Evolutionary conservation across 371 early-diverging fungal genomes (phyloP).

Genomic region (Rhizopus microsporus): DNA sequence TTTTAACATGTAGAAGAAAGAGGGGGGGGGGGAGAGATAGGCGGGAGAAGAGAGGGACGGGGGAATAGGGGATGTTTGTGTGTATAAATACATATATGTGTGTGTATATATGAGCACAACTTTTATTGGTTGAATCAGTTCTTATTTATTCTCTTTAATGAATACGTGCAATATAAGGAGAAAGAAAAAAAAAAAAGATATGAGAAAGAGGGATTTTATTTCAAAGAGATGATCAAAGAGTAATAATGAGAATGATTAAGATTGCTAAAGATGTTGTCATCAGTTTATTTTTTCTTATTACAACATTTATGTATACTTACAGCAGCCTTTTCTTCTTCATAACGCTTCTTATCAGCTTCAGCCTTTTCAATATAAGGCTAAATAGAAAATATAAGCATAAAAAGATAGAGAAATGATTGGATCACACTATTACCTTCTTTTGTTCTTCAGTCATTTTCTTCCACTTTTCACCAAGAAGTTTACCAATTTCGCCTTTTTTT

Average conservation of each 20-base stretch:
- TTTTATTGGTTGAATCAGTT: no score
- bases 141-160: no score
- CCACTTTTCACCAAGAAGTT: constrained; percentile 83
- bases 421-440: constrained; percentile 50
- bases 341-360: constrained; percentile 72
- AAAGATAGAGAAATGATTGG: neutral
- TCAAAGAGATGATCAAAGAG: no score
- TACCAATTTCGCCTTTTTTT: constrained; percentile 65
- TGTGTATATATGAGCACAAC: no score
- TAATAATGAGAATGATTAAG: neutral
- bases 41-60: no score
- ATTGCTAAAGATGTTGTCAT: neutral
- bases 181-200: no score
- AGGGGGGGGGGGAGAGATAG: no score
- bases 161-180: no score
- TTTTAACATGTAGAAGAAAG: no score
- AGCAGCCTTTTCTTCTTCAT: constrained; percentile 68
- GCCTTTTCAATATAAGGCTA: constrained; percentile 59
- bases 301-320: neutral
- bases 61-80: no score
- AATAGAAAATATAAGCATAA: neutral
- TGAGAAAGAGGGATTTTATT: no score
- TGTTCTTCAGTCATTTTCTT: constrained; percentile 63
- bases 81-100: no score
- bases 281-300: neutral